phyloP scores from a whole-genome alignment of 768 basidiomycete species.

The Tricholoma flavovirens region DNA sequence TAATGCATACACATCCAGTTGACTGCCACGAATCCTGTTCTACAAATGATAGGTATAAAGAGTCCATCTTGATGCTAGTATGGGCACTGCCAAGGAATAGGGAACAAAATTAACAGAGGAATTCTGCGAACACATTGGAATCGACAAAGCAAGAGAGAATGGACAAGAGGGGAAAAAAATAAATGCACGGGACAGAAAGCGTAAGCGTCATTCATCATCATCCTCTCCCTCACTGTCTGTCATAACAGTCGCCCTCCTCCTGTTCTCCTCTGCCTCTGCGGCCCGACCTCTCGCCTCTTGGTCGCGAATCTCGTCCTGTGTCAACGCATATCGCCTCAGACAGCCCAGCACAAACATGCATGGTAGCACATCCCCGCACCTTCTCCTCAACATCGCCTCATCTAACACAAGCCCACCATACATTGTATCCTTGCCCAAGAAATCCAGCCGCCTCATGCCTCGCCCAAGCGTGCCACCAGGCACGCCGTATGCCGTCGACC shows the following conservation, averaged over 20 bases:
- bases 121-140: too few species aligned
- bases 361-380: constrained; percentile 47
- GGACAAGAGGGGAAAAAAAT: too few species aligned
- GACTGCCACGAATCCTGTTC: too few species aligned
- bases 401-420: constrained; percentile 58
- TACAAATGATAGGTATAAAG: too few species aligned
- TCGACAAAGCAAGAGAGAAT: too few species aligned
- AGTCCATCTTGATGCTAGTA: too few species aligned
- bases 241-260: constrained; percentile 10
- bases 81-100: too few species aligned
- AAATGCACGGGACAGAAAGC: too few species aligned
- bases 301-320: constrained; percentile 42
- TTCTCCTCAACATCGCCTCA: constrained; percentile 35
- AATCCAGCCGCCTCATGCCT: constrained; percentile 64
- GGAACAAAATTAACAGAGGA: too few species aligned
- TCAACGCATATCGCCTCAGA: constrained; percentile 35
- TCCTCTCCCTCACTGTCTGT: constrained; percentile 9
- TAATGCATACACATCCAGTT: too few species aligned
- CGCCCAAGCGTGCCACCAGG: constrained; percentile 65
- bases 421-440: constrained; percentile 49
- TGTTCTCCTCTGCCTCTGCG: not conserved
- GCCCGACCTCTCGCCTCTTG: too few species aligned
- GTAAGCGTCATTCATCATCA: not conserved
- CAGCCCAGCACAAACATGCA: constrained; percentile 59
- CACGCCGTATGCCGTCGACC: constrained; percentile 55